Evolutionary conservation across 2,329 filamentous ascomycete genomes (phyloP).

Genomic region (Diaporthe destruens): DNA sequence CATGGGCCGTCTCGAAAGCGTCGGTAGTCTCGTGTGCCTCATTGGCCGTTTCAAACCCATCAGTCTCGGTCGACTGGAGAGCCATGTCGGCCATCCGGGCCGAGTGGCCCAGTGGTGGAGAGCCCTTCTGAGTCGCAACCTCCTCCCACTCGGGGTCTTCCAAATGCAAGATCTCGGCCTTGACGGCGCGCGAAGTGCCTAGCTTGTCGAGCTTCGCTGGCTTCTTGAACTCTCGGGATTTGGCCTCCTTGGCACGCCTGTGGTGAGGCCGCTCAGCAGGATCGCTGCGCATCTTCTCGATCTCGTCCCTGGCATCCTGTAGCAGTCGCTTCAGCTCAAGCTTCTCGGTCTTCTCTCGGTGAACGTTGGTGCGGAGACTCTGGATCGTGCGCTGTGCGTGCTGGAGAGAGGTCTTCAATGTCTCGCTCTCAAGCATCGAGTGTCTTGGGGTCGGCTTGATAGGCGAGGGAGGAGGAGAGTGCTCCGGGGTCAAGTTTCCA

Average conservation of each 20-base stretch:
- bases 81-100: slow-evolving; percentile 39
- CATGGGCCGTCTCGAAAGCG: slow-evolving; percentile 78
- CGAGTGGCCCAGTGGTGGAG: slow-evolving; percentile 38
- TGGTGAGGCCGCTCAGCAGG: slow-evolving; percentile 49
- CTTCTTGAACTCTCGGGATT: slow-evolving; percentile 82
- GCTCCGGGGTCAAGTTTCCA: slow-evolving; percentile 83
- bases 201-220: slow-evolving; percentile 74
- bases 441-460: slow-evolving; percentile 93
- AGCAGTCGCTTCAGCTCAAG: slow-evolving; percentile 94
- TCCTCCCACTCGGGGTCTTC: slow-evolving; percentile 95
- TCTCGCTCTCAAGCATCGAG: slow-evolving; percentile 93
- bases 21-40: slow-evolving; percentile 84
- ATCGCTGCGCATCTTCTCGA: slow-evolving; percentile 77
- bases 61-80: slow-evolving; percentile 58
- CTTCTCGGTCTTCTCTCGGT: slow-evolving; percentile 98
- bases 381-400: slow-evolving; percentile 98
- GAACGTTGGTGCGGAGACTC: slow-evolving; percentile 92
- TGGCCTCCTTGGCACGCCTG: slow-evolving; percentile 73
- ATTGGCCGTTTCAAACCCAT: slow-evolving; percentile 85
- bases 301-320: slow-evolving; percentile 92
- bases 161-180: slow-evolving; percentile 82
- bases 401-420: slow-evolving; percentile 90
- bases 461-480: slow-evolving; percentile 90
- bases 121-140: slow-evolving; percentile 52
- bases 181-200: slow-evolving; percentile 79